phyloP scores from a whole-genome alignment of 345 rosid species.

The Leavenworthia alabamica region DNA sequence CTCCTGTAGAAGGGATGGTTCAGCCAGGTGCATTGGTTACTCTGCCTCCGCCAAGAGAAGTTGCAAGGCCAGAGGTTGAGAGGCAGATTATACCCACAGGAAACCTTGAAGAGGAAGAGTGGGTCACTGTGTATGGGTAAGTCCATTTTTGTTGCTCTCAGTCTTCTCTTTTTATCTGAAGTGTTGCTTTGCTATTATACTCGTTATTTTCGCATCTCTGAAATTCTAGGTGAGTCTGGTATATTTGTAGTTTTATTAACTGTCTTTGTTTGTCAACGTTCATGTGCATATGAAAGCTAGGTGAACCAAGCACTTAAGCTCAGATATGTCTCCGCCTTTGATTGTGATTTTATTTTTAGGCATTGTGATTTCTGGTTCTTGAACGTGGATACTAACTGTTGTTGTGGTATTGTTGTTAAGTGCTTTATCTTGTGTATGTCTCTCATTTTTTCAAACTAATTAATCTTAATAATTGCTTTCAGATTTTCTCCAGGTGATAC shows the following conservation, averaged over 20 bases:
- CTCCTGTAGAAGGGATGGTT: slow-evolving; percentile 88
- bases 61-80: slow-evolving; percentile 91
- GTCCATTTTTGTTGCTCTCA: not conserved
- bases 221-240: not conserved
- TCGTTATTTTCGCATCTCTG: not conserved
- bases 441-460: not conserved
- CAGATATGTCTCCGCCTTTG: not conserved
- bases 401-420: not conserved
- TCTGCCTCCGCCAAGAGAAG: slow-evolving; percentile 90
- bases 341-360: not conserved
- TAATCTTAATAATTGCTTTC: slow-evolving; percentile 8
- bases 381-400: not conserved
- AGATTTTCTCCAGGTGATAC: slow-evolving; percentile 89
- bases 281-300: not conserved
- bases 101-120: slow-evolving; percentile 82
- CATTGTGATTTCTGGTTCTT: not conserved
- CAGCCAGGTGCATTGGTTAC: slow-evolving; percentile 79
- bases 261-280: not conserved
- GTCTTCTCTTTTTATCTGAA: not conserved
- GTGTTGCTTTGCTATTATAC: not conserved
- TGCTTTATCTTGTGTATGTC: not conserved
- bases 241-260: not conserved
- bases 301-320: not conserved
- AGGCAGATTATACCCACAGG: slow-evolving; percentile 60
- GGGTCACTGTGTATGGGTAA: slow-evolving; percentile 99